Percentiles rank a stretch among this genome's conserved stretches.
phyloP scores from a whole-genome alignment of 2,329 filamentous ascomycete genomes.

The Clonostachys chloroleuca region DNA sequence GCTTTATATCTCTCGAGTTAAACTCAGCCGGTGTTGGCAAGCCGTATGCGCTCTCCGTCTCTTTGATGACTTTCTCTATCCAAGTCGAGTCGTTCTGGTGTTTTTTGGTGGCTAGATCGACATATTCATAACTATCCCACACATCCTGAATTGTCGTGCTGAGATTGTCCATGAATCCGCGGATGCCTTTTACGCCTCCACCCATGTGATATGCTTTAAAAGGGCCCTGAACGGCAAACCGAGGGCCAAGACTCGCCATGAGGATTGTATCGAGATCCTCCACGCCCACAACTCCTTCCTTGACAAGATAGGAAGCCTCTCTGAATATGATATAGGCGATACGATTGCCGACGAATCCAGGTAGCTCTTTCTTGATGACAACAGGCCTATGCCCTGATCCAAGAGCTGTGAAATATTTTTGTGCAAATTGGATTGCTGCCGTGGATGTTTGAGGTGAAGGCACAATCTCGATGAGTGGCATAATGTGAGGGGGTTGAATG shows the following conservation, averaged over 20 bases:
- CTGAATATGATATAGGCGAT: constrained; percentile 2
- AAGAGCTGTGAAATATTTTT: not conserved
- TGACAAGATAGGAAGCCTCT: constrained; percentile 3
- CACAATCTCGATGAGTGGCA: constrained; percentile 56
- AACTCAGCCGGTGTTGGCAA: not conserved
- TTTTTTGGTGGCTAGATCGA: not conserved
- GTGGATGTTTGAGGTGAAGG: constrained; percentile 17
- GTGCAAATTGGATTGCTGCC: not conserved
- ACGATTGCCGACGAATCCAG: constrained; percentile 5
- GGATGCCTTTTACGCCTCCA: constrained; percentile 9
- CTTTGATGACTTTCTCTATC: not conserved
- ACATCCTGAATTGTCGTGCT: not conserved
- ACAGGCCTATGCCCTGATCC: constrained; percentile 3
- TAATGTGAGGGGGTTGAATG: constrained; percentile 60
- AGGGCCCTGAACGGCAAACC: constrained; percentile 11
- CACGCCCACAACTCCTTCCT: constrained; percentile 12
- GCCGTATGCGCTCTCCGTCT: not conserved
- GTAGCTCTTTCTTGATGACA: constrained; percentile 3
- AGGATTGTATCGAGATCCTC: constrained; percentile 21
- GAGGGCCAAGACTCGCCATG: constrained; percentile 11
- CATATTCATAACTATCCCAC: not conserved
- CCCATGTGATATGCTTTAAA: constrained; percentile 14
- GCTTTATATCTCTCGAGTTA: not conserved
- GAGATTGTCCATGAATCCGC: constrained; percentile 9
- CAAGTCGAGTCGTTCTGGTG: not conserved